A percentile compares a stretch with the other conserved stretches of the same genome.
phyloP scores from a whole-genome alignment of 805 yeast genomes.

The Zygosaccharomyces rouxii region DNA sequence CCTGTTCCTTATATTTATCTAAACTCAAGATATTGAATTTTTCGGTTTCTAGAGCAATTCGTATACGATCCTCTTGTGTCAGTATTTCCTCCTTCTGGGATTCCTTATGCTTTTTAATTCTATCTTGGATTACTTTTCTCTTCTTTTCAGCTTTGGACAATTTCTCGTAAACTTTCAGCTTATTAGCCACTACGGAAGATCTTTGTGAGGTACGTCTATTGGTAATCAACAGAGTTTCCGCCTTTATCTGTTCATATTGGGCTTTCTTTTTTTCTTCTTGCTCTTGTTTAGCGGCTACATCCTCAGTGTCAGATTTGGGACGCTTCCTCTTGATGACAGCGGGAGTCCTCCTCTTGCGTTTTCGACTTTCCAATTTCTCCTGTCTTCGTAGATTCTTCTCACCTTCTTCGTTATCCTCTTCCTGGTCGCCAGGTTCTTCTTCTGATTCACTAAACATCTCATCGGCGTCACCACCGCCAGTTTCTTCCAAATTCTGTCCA shows the following conservation, averaged over 20 bases:
- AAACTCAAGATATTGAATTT: constrained; percentile 66
- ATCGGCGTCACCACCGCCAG: constrained; percentile 27
- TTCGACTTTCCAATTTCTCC: constrained; percentile 30
- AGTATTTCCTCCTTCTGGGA: constrained; percentile 37
- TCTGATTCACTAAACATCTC: constrained; percentile 31
- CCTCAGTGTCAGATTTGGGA: constrained; percentile 23
- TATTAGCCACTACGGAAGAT: constrained; percentile 69
- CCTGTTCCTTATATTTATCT: constrained; percentile 77
- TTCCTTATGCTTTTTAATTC: constrained; percentile 43
- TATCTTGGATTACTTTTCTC: constrained; percentile 43
- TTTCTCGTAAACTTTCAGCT: constrained; percentile 69
- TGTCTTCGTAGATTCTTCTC: constrained; percentile 55
- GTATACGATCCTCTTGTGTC: constrained; percentile 44
- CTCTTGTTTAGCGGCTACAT: constrained; percentile 31
- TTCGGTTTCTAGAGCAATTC: constrained; percentile 88
- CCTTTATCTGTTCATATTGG: constrained; percentile 37
- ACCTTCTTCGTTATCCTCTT: constrained; percentile 57
- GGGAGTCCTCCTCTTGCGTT: constrained; percentile 31
- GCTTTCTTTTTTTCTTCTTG: constrained; percentile 11
- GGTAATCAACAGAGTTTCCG: constrained; percentile 48
- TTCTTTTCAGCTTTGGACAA: constrained; percentile 64
- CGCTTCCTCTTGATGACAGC: constrained; percentile 33
- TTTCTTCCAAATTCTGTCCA: constrained; percentile 15
- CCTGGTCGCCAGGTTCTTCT: constrained; percentile 40
- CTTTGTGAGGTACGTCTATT: constrained; percentile 73